Conservation (phyloP, 768 basidiomycete genomes). For the Lentinus tigrinus region DNA sequence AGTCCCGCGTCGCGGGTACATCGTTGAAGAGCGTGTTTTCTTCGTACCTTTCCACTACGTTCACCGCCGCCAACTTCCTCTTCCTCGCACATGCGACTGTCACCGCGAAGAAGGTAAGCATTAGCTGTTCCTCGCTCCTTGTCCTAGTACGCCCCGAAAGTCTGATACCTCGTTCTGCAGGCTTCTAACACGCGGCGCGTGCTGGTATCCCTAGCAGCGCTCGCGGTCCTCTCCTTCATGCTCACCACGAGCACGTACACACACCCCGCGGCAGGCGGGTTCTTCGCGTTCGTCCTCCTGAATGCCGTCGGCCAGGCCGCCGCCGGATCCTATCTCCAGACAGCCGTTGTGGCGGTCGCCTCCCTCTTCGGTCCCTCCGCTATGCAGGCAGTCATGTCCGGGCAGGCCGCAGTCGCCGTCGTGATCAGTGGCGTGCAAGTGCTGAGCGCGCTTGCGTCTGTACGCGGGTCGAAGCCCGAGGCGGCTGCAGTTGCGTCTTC, state of each 20-base stretch:
- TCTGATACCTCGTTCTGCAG: slow-evolving; percentile 35
- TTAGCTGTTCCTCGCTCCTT: background rate
- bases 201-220: slow-evolving; percentile 47
- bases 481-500: slow-evolving; percentile 1
- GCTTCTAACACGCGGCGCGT: slow-evolving; percentile 58
- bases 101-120: slow-evolving; percentile 63
- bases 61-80: slow-evolving; percentile 62
- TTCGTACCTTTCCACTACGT: slow-evolving; percentile 44
- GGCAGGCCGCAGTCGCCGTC: slow-evolving; percentile 84
- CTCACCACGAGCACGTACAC: slow-evolving; percentile 69
- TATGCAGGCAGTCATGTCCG: slow-evolving; percentile 76
- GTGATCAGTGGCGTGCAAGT: slow-evolving; percentile 78
- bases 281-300: slow-evolving; percentile 65
- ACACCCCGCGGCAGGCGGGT: slow-evolving; percentile 47
- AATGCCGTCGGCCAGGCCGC: slow-evolving; percentile 58
- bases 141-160: background rate
- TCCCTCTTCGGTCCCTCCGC: slow-evolving; percentile 73
- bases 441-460: slow-evolving; percentile 56
- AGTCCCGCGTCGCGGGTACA: slow-evolving; percentile 65
- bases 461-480: slow-evolving; percentile 34
- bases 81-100: slow-evolving; percentile 75
- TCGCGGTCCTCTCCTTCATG: slow-evolving; percentile 53
- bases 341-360: slow-evolving; percentile 76
- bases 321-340: slow-evolving; percentile 74
- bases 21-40: slow-evolving; percentile 48